Evolutionary conservation across 1,284 basidiomycete genomes (phyloP).

Genomic region (Leccinum holopus): DNA sequence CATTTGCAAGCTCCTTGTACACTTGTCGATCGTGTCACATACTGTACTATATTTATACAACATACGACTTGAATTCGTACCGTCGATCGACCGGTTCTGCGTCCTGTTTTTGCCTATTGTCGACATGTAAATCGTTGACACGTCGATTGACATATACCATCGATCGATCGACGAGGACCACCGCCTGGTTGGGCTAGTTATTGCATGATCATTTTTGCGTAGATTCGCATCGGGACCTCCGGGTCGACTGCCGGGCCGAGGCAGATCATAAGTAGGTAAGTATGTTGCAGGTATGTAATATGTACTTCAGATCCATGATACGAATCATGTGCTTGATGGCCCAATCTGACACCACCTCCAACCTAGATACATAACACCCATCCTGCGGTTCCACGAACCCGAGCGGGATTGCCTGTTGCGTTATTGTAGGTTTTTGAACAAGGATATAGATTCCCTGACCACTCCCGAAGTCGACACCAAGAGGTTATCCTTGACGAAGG

Average conservation of each 20-base stretch:
- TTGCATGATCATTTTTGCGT: background rate
- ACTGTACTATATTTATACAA: too few species aligned
- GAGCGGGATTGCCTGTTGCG: background rate
- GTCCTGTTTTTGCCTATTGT: background rate
- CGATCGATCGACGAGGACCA: background rate
- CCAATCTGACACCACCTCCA: background rate
- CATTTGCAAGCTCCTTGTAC: too few species aligned
- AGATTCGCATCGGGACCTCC: background rate
- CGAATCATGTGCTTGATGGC: background rate
- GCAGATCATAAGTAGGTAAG: background rate
- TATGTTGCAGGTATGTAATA: too few species aligned
- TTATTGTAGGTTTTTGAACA: slow-evolving; percentile 5
- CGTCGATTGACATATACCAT: background rate
- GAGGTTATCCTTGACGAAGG: slow-evolving; percentile 8
- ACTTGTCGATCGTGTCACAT: background rate
- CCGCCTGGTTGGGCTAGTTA: background rate
- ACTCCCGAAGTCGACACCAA: slow-evolving; percentile 10
- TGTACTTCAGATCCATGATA: background rate
- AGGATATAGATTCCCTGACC: slow-evolving; percentile 10
- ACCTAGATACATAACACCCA: background rate
- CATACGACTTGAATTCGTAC: background rate
- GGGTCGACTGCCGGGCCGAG: background rate
- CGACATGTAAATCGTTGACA: background rate
- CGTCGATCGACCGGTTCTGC: background rate
- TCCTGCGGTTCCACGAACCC: background rate